phyloP scores from a whole-genome alignment of 1,139 yeast genomes.

The Kurtzmaniella quercitrusa region DNA sequence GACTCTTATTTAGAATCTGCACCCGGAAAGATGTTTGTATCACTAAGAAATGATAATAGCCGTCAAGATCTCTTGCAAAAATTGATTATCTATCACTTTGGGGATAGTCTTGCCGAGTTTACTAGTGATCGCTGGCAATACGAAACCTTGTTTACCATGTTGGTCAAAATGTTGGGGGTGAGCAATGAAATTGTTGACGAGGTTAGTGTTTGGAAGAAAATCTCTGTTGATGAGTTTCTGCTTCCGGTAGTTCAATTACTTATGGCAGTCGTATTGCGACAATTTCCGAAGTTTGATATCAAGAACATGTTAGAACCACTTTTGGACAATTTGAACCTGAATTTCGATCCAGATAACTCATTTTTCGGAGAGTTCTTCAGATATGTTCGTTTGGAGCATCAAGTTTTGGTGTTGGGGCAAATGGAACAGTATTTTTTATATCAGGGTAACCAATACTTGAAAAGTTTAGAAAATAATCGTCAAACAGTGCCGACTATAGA shows the following conservation, averaged over 20 bases:
- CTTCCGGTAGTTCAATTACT: slow-evolving; percentile 50
- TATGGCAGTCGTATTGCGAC: slow-evolving; percentile 16
- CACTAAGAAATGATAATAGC: not conserved
- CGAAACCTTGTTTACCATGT: not conserved
- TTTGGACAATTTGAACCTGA: slow-evolving; percentile 44
- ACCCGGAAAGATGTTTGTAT: not conserved
- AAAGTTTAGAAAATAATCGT: slow-evolving; percentile 1
- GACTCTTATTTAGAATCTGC: not conserved
- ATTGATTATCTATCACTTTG: not conserved
- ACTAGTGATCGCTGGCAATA: not conserved
- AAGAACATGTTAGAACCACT: slow-evolving; percentile 29
- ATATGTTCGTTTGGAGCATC: slow-evolving; percentile 27
- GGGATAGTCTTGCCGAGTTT: not conserved
- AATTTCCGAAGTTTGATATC: not conserved
- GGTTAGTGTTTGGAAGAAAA: not conserved
- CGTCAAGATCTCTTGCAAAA: not conserved
- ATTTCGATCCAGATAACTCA: slow-evolving; percentile 26
- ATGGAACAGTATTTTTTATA: slow-evolving; percentile 26
- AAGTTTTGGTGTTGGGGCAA: slow-evolving; percentile 22
- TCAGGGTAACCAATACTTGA: slow-evolving; percentile 9
- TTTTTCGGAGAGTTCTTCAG: slow-evolving; percentile 41
- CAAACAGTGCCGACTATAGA: slow-evolving; percentile 2
- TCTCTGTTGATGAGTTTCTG: slow-evolving; percentile 45
- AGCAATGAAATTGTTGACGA: not conserved
- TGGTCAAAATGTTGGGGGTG: not conserved